phyloP scores from a whole-genome alignment of 345 rosid species.

The Lenwebbia sp. region DNA sequence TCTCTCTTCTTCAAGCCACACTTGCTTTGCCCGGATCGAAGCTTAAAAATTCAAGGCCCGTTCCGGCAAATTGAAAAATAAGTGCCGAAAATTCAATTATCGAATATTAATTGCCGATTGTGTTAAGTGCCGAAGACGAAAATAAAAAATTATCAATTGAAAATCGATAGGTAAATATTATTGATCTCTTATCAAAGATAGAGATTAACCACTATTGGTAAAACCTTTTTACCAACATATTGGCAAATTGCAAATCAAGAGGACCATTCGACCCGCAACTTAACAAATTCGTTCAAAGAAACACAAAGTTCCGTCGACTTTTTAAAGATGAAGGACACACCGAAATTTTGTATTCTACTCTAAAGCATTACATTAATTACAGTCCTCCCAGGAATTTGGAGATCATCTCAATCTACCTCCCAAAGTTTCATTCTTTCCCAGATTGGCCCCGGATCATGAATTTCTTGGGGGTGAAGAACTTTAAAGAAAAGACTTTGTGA shows the following conservation, averaged over 20 bases:
- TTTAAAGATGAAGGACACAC: neutral
- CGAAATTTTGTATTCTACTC: neutral
- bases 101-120: neutral
- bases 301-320: neutral
- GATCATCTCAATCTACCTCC: neutral
- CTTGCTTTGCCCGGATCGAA: neutral
- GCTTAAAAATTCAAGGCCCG: accelerated
- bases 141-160: neutral
- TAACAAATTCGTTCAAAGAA: neutral
- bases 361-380: neutral
- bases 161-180: neutral
- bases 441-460: neutral
- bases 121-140: accelerated
- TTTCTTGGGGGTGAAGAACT: neutral
- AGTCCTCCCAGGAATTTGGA: neutral
- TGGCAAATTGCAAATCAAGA: neutral
- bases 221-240: neutral
- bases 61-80: neutral
- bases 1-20: accelerated
- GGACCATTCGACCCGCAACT: neutral
- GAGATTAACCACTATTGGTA: neutral
- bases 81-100: neutral
- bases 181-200: neutral
- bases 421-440: neutral
- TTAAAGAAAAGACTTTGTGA: neutral